Evolutionary conservation across 2,329 filamentous ascomycete genomes (phyloP).

Genomic region (Aphanocladium album): DNA sequence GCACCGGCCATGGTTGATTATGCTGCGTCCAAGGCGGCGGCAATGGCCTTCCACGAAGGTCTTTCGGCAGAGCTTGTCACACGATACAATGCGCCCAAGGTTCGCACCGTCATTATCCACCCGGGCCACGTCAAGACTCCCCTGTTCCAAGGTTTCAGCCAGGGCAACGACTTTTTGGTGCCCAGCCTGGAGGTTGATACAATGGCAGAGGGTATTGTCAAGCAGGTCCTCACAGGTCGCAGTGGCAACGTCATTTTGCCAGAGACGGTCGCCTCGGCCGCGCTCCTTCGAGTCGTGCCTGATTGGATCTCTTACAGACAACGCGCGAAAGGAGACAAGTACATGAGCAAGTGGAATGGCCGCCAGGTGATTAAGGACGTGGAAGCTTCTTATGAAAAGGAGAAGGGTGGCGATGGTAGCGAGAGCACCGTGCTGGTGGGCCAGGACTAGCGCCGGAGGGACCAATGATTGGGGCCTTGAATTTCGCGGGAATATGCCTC

Average conservation of each 20-base stretch:
- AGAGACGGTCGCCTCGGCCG: slow-evolving; percentile 31
- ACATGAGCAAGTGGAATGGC: slow-evolving; percentile 41
- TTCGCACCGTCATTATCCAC: slow-evolving; percentile 62
- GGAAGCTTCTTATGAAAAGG: slow-evolving; percentile 31
- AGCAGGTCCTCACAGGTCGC: slow-evolving; percentile 43
- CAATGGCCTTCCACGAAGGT: slow-evolving; percentile 64
- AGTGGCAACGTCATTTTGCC: slow-evolving; percentile 46
- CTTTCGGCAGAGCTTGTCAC: slow-evolving; percentile 53
- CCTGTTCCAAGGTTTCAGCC: slow-evolving; percentile 46
- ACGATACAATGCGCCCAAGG: slow-evolving; percentile 56
- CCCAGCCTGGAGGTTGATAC: slow-evolving; percentile 34
- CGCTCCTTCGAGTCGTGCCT: slow-evolving; percentile 49
- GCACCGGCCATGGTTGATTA: slow-evolving; percentile 65
- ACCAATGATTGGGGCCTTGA: background rate
- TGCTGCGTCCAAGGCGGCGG: slow-evolving; percentile 59
- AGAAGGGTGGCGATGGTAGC: slow-evolving; percentile 22
- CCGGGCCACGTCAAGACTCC: slow-evolving; percentile 39
- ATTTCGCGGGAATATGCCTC: background rate
- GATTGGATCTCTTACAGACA: slow-evolving; percentile 56
- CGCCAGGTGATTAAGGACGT: slow-evolving; percentile 44
- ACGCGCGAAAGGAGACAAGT: slow-evolving; percentile 36
- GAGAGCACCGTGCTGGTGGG: slow-evolving; percentile 36
- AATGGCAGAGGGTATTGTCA: slow-evolving; percentile 43
- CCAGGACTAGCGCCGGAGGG: slow-evolving; percentile 15
- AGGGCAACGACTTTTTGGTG: slow-evolving; percentile 37